Conservation (phyloP, 1,284 basidiomycete genomes). For the Ganoderma sp. region DNA sequence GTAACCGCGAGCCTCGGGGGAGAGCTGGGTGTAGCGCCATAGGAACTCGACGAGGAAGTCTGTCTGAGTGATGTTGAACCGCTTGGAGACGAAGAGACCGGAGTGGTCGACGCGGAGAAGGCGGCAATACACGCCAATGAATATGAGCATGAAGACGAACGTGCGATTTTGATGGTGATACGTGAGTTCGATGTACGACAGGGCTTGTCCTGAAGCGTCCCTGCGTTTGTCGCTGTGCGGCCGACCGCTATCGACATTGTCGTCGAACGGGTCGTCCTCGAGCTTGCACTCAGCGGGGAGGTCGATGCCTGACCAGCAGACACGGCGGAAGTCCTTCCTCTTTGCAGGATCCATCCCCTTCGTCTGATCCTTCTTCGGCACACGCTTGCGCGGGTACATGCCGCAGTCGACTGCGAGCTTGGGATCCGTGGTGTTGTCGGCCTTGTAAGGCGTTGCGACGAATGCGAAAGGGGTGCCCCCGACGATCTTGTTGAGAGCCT, state of each 20-base stretch:
- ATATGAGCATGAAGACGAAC: conserved; percentile 7
- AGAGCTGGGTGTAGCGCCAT: conserved; percentile 14
- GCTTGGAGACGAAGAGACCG: conserved; percentile 15
- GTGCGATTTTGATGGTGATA: conserved; percentile 20
- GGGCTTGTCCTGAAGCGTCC: conserved; percentile 15
- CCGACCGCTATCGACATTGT: neutral
- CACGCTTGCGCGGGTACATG: conserved; percentile 11
- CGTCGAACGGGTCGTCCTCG: conserved; percentile 18
- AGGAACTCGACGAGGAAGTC: conserved; percentile 24
- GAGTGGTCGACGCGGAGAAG: conserved; percentile 22
- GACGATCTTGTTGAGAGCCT: conserved; percentile 4
- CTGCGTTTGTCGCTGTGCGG: neutral
- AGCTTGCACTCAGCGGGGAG: conserved; percentile 22
- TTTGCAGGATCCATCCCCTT: neutral
- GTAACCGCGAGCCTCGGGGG: conserved; percentile 14
- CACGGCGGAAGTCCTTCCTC: neutral
- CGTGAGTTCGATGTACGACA: conserved; percentile 16
- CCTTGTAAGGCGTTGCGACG: conserved; percentile 12
- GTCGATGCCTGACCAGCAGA: conserved; percentile 20
- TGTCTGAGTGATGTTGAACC: conserved; percentile 20
- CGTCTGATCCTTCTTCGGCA: conserved; percentile 5
- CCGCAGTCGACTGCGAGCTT: conserved; percentile 13
- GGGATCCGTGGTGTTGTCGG: neutral
- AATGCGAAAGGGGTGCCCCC: no score
- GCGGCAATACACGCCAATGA: conserved; percentile 14